Base-by-base conservation (phyloP, 1,284 basidiomycete genomes). In the Sanghuangporus baumii region DNA sequence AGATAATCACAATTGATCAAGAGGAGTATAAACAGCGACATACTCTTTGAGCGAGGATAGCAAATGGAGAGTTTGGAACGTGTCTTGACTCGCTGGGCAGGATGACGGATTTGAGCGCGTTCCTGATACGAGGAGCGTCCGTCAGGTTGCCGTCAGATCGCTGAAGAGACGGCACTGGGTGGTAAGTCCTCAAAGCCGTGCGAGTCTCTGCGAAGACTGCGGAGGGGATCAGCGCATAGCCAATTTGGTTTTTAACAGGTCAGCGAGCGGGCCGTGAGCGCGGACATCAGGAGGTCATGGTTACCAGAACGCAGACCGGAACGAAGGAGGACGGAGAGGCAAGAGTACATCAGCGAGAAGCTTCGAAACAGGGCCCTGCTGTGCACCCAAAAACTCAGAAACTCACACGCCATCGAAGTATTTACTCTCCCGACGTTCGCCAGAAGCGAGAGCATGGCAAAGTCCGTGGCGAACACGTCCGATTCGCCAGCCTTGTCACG, bases 401-500 rank as follows among this genome's bases (percentile, higher is more conserved):
- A 77, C 87, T 79, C 73, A 93, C 91, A 96, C 63, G 94, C 94
- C 82, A 95, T 89, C 37, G 94, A 96, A 26, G 94, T 96, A 72
- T 96, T 96, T 73, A 96, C 93, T 62, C 93, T 81, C n/a, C 94
- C 94, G 56, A 95, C 88, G 70, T 96, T 96, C 57, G 94, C 91
- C 52, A 96, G 79, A 34, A 96, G 78, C 48, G 91, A 89, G 51
- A 95, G 84, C 77, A 91, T 94, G 57, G 86, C 89, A 67, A 94
- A 86, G 74, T 94, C 93, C 61, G 87, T 78, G 2, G 86, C 89
- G 72, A 93, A 96, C 16, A 84, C 84, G 38, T 89, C 89, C 1
- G 84, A 88, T 61, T 91, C 88, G 52, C 84, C 71, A 81, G 94
- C 89, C 74, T 93, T 94, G 71, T 94, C 90, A 71, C 90, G 88